Conservation (phyloP, 805 yeast species). For the Saturnispora bothae region DNA sequence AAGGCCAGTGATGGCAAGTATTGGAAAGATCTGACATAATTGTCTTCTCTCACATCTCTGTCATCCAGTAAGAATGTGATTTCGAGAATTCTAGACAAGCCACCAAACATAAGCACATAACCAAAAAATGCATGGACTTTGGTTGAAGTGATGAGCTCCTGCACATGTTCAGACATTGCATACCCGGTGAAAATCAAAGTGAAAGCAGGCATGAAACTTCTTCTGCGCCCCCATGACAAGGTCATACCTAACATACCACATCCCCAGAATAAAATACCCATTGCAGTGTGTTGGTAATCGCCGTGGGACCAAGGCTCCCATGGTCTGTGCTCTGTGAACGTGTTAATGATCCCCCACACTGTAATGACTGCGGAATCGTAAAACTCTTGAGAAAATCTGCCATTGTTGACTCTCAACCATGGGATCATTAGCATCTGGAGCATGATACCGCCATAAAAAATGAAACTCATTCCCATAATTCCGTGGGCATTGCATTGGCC, state of each 20-base stretch:
- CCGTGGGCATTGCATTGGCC: conserved; percentile 98
- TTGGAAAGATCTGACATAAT: conserved; percentile 60
- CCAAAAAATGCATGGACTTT: conserved; percentile 87
- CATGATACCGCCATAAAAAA: conserved; percentile 67
- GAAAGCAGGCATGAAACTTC: conserved; percentile 73
- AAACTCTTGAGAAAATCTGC: conserved; percentile 64
- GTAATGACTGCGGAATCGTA: conserved; percentile 76
- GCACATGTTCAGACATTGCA: conserved; percentile 88
- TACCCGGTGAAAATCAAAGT: conserved; percentile 84
- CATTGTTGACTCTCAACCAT: conserved; percentile 50
- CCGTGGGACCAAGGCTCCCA: conserved; percentile 95
- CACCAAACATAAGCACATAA: conserved; percentile 66
- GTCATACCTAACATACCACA: conserved; percentile 83
- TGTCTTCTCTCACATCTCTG: conserved; percentile 30
- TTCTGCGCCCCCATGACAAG: conserved; percentile 53
- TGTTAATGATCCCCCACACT: conserved; percentile 85
- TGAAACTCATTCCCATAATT: conserved; percentile 87
- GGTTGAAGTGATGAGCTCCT: conserved; percentile 65
- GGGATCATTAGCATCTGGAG: conserved; percentile 59
- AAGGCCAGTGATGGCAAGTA: conserved; percentile 77
- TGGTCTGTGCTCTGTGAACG: conserved; percentile 85
- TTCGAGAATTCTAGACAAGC: conserved; percentile 65
- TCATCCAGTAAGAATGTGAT: conserved; percentile 70
- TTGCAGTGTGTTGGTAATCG: conserved; percentile 88
- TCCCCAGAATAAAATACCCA: conserved; percentile 97